A percentile compares a stretch with the other conserved stretches of the same genome.
Evolutionary conservation across 2,329 filamentous ascomycete genomes (phyloP).

Genomic region (Aspergillus ustus): DNA sequence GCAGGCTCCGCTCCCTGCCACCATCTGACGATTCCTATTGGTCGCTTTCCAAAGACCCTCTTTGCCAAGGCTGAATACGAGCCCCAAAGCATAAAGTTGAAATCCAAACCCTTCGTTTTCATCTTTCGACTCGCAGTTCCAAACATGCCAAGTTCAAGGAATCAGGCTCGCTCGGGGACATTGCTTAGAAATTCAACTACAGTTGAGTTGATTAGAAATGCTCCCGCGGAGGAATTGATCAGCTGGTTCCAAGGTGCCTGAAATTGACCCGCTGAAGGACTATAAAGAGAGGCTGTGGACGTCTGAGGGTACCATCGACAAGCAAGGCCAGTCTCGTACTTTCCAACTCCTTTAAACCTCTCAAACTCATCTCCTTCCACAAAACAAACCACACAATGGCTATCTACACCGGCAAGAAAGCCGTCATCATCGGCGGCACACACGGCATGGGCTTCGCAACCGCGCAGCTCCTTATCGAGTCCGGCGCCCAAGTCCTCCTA

Average conservation of each 20-base stretch:
- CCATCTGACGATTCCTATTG: not conserved
- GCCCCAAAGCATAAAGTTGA: not conserved
- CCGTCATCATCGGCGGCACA: constrained; percentile 18
- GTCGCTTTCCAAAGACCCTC: not conserved
- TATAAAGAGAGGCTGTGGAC: not conserved
- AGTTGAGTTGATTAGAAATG: not conserved
- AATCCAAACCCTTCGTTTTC: not conserved
- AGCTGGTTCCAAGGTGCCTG: not conserved
- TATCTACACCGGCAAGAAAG: constrained; percentile 11
- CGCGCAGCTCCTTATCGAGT: constrained; percentile 14
- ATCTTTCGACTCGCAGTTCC: not conserved
- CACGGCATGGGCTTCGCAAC: constrained; percentile 22
- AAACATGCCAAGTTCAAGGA: not conserved
- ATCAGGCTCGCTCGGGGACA: not conserved
- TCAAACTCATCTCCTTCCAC: not conserved
- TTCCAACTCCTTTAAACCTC: too few species aligned
- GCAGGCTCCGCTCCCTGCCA: too few species aligned
- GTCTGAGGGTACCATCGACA: not conserved
- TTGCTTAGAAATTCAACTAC: not conserved
- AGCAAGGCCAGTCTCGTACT: not conserved
- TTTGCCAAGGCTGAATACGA: not conserved
- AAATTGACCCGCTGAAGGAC: not conserved
- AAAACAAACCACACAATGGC: not conserved
- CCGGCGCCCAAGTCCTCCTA: constrained; percentile 16
- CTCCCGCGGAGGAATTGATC: not conserved